A percentile compares a stretch with the other conserved stretches of the same genome.
Evolutionary conservation across 2,329 filamentous ascomycete species (phyloP).

Genomic region (Verticillium klebahnii): DNA sequence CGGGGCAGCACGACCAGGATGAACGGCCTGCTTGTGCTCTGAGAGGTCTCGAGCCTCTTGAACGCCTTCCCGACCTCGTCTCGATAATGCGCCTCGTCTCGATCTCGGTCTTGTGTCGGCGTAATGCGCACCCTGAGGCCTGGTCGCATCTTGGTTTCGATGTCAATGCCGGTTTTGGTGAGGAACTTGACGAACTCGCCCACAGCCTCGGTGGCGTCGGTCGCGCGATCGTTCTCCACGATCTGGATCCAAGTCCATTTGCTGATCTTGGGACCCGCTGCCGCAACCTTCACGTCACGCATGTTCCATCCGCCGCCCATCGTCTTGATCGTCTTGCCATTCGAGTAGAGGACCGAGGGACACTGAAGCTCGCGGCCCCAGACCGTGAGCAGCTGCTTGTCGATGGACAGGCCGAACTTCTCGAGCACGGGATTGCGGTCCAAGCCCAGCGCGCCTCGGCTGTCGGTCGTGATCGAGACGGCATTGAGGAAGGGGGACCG

Average conservation of each 20-base stretch:
- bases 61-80: conserved; percentile 19
- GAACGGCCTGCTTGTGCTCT: conserved; percentile 31
- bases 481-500: conserved; percentile 63
- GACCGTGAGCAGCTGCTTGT: conserved; percentile 63
- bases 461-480: conserved; percentile 55
- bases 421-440: conserved; percentile 32
- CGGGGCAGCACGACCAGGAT: conserved; percentile 57
- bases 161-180: conserved; percentile 30
- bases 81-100: background rate
- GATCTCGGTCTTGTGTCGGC: background rate
- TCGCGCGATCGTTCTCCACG: conserved; percentile 1
- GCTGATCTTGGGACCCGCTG: conserved; percentile 37
- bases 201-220: conserved; percentile 16
- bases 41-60: conserved; percentile 15
- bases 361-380: conserved; percentile 61
- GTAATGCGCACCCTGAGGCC: background rate
- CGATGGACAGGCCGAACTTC: conserved; percentile 60
- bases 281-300: conserved; percentile 49
- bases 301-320: conserved; percentile 68
- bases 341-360: conserved; percentile 56
- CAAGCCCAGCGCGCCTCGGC: conserved; percentile 53
- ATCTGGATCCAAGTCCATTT: conserved; percentile 49
- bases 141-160: conserved; percentile 18
- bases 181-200: conserved; percentile 31
- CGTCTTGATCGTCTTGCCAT: conserved; percentile 24